Evolutionary conservation across 371 early-diverging fungal genomes (phyloP).

Genomic region (Haplosporangium sp.): DNA sequence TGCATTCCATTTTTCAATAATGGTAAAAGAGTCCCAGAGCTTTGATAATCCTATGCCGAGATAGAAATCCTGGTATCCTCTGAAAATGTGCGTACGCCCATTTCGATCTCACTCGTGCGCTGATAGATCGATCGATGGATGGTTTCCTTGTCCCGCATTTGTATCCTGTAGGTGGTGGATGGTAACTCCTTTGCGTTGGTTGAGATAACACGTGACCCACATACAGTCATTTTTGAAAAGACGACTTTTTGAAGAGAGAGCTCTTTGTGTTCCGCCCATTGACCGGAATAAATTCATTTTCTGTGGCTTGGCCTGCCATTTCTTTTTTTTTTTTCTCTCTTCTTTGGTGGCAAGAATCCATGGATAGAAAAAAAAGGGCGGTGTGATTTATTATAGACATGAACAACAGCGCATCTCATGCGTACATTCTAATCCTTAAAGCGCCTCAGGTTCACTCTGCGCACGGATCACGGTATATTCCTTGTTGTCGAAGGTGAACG

Average conservation of each 20-base stretch:
- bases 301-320: not conserved
- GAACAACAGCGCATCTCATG: no score
- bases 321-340: not conserved
- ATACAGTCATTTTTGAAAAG: slow-evolving; percentile 50
- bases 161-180: not conserved
- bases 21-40: no score
- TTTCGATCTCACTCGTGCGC: not conserved
- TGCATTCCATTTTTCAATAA: no score
- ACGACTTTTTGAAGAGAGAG: slow-evolving; percentile 35
- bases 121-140: slow-evolving; percentile 38
- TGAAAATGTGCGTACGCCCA: not conserved
- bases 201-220: slow-evolving; percentile 18
- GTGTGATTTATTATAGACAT: no score
- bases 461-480: not conserved
- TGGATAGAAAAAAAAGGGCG: slow-evolving; percentile 27
- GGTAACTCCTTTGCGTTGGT: not conserved
- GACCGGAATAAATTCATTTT: not conserved
- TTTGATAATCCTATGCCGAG: no score
- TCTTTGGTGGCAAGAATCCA: not conserved
- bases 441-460: no score
- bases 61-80: not conserved
- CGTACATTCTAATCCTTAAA: no score
- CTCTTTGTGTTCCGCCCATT: slow-evolving; percentile 7
- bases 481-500: not conserved
- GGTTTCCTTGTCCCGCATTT: not conserved